phyloP scores from a whole-genome alignment of 2,329 filamentous ascomycete genomes.

The Saccharata proteae region DNA sequence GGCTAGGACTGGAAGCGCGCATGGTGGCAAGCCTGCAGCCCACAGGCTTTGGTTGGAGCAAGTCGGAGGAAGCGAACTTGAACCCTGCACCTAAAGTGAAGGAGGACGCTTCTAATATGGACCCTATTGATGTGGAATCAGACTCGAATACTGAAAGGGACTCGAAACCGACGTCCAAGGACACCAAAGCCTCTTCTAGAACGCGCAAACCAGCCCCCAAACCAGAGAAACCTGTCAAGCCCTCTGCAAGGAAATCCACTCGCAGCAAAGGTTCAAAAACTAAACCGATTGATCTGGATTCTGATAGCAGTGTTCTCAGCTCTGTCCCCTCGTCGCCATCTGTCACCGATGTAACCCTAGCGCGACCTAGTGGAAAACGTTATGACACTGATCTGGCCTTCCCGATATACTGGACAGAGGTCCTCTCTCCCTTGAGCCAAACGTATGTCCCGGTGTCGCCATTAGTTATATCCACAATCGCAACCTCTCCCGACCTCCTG shows the following conservation, averaged over 20 bases:
- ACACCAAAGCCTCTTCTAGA: conserved; percentile 1
- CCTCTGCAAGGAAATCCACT: conserved; percentile 11
- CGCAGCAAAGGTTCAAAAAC: conserved; percentile 20
- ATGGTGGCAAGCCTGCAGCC: conserved; percentile 79
- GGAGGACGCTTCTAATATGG: conserved; percentile 14
- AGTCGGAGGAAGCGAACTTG: conserved; percentile 61
- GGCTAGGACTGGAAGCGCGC: conserved; percentile 67
- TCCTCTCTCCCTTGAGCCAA: conserved; percentile 68
- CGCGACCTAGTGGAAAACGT: conserved; percentile 26
- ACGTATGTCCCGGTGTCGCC: conserved; percentile 71
- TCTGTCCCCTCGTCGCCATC: conserved; percentile 38
- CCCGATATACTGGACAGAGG: conserved; percentile 89
- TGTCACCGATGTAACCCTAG: conserved; percentile 43
- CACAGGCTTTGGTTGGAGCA: conserved; percentile 82
- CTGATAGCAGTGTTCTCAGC: conserved; percentile 36
- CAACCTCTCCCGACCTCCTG: conserved; percentile 39
- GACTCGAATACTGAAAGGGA: conserved; percentile 10
- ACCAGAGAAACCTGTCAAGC: conserved; percentile 2
- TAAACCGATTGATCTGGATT: conserved; percentile 33
- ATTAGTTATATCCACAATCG: conserved; percentile 30
- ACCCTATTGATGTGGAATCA: conserved; percentile 9
- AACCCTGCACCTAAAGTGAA: too few relatives aligned
- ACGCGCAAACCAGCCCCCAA: not conserved
- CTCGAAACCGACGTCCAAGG: conserved; percentile 11
- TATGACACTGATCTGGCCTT: conserved; percentile 70